Conservation (phyloP, 805 yeast genomes). For the Sugiyamaella chiloensis region DNA sequence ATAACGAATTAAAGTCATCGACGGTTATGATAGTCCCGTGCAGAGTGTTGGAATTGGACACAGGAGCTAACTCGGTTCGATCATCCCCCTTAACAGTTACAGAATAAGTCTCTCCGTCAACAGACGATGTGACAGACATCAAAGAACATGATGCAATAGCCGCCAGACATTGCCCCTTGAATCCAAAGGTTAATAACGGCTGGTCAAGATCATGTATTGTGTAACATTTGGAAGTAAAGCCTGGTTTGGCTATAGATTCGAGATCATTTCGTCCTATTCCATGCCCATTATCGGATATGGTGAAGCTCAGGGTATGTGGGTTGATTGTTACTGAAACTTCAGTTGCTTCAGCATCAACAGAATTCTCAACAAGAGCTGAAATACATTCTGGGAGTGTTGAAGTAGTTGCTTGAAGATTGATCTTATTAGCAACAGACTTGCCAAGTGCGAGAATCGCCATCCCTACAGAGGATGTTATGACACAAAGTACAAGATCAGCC, state of each 20-base stretch:
- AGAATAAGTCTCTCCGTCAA: not conserved
- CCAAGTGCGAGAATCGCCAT: not conserved
- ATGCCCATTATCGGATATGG: slow-evolving; percentile 57
- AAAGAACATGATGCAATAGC: slow-evolving; percentile 42
- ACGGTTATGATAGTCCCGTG: slow-evolving; percentile 22
- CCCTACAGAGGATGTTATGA: no score
- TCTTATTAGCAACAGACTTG: not conserved
- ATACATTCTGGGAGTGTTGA: slow-evolving; percentile 15
- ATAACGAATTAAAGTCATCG: slow-evolving; percentile 21
- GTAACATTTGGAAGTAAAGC: slow-evolving; percentile 47
- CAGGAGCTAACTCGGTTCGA: not conserved
- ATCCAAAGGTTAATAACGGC: slow-evolving; percentile 13
- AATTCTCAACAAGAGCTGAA: slow-evolving; percentile 18
- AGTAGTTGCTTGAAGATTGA: slow-evolving; percentile 10
- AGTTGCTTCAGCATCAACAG: slow-evolving; percentile 24
- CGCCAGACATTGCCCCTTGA: slow-evolving; percentile 53
- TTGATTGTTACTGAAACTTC: slow-evolving; percentile 14
- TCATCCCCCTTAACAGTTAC: not conserved
- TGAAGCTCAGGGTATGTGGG: slow-evolving; percentile 11
- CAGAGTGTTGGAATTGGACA: not conserved
- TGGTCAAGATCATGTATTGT: slow-evolving; percentile 31
- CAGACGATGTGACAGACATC: slow-evolving; percentile 40
- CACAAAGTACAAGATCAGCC: no score
- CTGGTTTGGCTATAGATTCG: slow-evolving; percentile 38
- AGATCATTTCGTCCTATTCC: slow-evolving; percentile 54